These are phyloP conservation scores for Stylonectria norvegica DNA, from an alignment of 2,329 filamentous ascomycete species.

Conservation along the genomic window DNA sequence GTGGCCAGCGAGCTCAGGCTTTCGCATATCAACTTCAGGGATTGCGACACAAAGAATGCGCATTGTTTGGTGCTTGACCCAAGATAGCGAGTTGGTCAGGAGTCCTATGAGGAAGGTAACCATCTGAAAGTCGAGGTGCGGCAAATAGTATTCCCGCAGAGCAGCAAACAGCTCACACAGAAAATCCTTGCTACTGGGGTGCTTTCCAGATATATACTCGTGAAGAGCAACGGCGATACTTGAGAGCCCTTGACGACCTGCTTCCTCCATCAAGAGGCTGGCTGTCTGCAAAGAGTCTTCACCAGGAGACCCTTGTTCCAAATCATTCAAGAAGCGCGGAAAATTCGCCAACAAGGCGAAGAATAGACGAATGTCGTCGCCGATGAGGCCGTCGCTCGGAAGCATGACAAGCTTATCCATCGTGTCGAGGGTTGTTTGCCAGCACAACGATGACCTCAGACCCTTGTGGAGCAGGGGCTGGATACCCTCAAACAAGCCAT, in stretches of 20 bases:
- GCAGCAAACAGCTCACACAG: conserved; percentile 69
- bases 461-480: conserved; percentile 89
- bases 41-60: conserved; percentile 81
- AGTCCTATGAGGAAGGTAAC: conserved; percentile 88
- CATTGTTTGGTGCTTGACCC: conserved; percentile 93
- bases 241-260: conserved; percentile 67
- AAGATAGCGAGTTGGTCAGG: conserved; percentile 80
- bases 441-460: conserved; percentile 77
- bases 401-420: conserved; percentile 76
- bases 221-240: conserved; percentile 67
- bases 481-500: conserved; percentile 81
- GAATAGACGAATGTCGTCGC: conserved; percentile 76
- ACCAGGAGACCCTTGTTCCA: conserved; percentile 63
- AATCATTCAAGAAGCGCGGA: conserved; percentile 75
- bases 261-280: conserved; percentile 65
- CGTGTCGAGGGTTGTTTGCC: conserved; percentile 72
- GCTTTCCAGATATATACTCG: conserved; percentile 65
- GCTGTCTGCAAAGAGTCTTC: conserved; percentile 60
- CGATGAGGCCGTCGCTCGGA: conserved; percentile 76
- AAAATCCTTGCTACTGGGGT: conserved; percentile 70
- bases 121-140: conserved; percentile 76
- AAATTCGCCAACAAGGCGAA: conserved; percentile 90
- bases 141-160: conserved; percentile 75
- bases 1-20: conserved; percentile 82
- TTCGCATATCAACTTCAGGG: conserved; percentile 88